Percentiles rank a stretch among this genome's conserved stretches.
Evolutionary conservation across 2,329 filamentous ascomycete genomes (phyloP).

Genomic region (Simplicillium aogashimaense): DNA sequence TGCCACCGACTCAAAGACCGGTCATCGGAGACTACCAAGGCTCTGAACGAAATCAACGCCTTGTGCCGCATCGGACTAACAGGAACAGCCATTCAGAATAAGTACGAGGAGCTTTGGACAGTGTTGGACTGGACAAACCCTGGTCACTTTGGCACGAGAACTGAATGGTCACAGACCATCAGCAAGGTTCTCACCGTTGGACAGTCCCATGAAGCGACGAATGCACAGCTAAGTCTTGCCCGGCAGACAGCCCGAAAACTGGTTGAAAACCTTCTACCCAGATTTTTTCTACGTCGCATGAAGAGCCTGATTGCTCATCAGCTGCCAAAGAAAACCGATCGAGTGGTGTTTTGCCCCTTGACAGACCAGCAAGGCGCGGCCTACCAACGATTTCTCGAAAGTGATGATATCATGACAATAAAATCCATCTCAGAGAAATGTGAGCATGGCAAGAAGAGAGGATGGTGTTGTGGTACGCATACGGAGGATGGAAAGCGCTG

Average conservation of each 20-base stretch:
- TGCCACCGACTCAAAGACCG: slow-evolving; percentile 83
- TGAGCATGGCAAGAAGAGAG: slow-evolving; percentile 52
- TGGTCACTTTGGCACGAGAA: slow-evolving; percentile 52
- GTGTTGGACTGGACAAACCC: slow-evolving; percentile 95
- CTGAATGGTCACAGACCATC: slow-evolving; percentile 72
- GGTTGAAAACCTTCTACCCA: slow-evolving; percentile 76
- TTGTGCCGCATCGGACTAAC: slow-evolving; percentile 89
- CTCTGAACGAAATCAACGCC: slow-evolving; percentile 84
- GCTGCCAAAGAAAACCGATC: slow-evolving; percentile 87
- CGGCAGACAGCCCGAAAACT: slow-evolving; percentile 76
- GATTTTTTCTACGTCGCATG: slow-evolving; percentile 85
- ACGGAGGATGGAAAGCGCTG: slow-evolving; percentile 56
- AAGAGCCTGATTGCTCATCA: slow-evolving; percentile 89
- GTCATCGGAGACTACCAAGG: slow-evolving; percentile 65
- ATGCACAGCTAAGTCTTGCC: slow-evolving; percentile 70
- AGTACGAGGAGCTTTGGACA: slow-evolving; percentile 95
- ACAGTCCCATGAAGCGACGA: slow-evolving; percentile 85
- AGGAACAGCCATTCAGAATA: slow-evolving; percentile 95
- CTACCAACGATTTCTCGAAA: slow-evolving; percentile 69
- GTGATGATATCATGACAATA: slow-evolving; percentile 60
- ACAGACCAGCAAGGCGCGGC: slow-evolving; percentile 72
- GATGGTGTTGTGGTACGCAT: slow-evolving; percentile 66
- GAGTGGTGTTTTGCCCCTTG: slow-evolving; percentile 88
- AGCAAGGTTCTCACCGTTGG: slow-evolving; percentile 73
- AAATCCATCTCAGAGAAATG: slow-evolving; percentile 59